Evolutionary conservation across 306 rosid species (phyloP), one percentile per base, ranked within the genome.

Genomic region (Vicia villosa): DNA sequence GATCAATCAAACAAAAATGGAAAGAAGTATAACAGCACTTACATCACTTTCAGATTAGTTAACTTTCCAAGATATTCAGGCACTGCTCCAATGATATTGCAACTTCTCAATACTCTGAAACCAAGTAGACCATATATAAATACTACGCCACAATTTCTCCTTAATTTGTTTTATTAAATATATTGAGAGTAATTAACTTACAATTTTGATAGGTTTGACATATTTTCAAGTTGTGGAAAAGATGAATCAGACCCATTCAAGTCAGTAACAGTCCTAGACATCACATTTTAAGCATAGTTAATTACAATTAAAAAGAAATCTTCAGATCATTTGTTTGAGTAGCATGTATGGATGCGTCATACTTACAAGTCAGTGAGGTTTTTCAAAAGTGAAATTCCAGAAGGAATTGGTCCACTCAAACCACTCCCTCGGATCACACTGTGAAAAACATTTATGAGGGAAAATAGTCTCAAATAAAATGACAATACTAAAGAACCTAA

Each of bases 71-170:
- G 82, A 79, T 57, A 70, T 15, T 38, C 34, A 5, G 95, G 94
- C 45, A 86, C 47, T 6, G 17, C 0, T 52, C 87, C 95, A 5
- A 4, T 28, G 52, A 87, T 73, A 62, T 84, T 86, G 89, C 96
- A 86, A 84, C 78, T 86, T 82, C 82, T 84, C 73, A 90, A 46
- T 63, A 84, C 76, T 79, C 96, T 87, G 82, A 4, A 21, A 77
- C 57, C 52, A 4, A 73, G 54, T 45, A 73, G 41, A 75, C 57
- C 40, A 52, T 54, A 50, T 15, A 30, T 16, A 55, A 68, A 12
- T 2, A 68, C 21, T 14, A 28, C 49, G 8, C 8, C 34, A 54
- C 40, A n/a, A 55, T 2, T 51, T 63, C 17, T 55, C 42, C 42
- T 46, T 14, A 41, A 26, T 40, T 60, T 51, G 15, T 67, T 60